Base-by-base conservation (phyloP, 345 rosid genomes). In the Boechera retrofracta region DNA sequence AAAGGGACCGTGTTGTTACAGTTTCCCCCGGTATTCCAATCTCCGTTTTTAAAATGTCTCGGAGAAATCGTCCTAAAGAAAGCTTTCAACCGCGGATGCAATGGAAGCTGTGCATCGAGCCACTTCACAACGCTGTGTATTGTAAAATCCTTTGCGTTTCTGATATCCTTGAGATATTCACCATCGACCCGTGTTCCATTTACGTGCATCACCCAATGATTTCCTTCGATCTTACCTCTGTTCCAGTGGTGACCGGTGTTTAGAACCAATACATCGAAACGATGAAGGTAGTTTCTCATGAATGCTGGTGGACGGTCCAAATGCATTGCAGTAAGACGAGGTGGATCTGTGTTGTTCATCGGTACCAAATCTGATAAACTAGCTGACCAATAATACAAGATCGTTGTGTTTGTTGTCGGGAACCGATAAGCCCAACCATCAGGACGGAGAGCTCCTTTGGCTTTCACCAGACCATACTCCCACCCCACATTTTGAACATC, bases 241-340 rank as follows among this genome's bases (percentile, higher is more conserved):
- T 89, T 91, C 97, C 97, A 89, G n/a, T 91, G 94, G 73, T 91
- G 97, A 16, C 92, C 97, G 0, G 97, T 87, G 81, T 91, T 89
- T 12, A 91, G 88, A 69, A 91, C 86, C 62, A 91, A 67, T 31
- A 87, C 85, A 45, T 89, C 88, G 16, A 91, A 86, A 15, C 64
- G 79, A 72, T 79, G 81, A 66, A 91, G 85, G 66, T 55, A 82
- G 58, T 57, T 80, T 64, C 83, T 84, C 86, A 91, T 77, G 85
- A 91, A 87, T 16, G 82, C 87, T 47, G 92, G 89, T 44, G 97
- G 92, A 24, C 83, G 85, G 84, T 91, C 94, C 64, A 89, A 64
- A 83, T 91, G 94, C 94, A 89, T 89, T 21, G 92, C 92, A 0
- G 85, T 80, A 28, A 79, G 29, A 6, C 72, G 48, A 57, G 77